phyloP scores from a whole-genome alignment of 345 rosid genomes.

The Hibiscus syriacus region DNA sequence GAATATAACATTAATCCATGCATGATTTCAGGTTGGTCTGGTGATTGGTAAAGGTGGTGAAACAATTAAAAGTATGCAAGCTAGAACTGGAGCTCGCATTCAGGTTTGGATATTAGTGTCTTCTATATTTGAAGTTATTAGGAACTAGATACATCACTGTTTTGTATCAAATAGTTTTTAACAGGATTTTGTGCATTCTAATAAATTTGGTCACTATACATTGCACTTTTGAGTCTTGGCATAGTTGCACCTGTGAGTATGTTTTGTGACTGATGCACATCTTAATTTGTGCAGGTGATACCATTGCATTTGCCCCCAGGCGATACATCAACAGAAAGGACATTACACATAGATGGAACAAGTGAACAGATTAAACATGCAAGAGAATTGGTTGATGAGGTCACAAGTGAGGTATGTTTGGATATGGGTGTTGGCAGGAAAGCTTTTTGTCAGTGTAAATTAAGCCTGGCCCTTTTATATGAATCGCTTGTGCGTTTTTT shows the following conservation, averaged over 20 bases:
- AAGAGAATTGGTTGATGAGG: slow-evolving; percentile 84
- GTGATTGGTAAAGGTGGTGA: slow-evolving; percentile 99
- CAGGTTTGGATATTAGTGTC: slow-evolving; percentile 46
- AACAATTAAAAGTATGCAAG: slow-evolving; percentile 94
- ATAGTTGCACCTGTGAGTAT: not conserved
- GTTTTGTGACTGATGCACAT: not conserved
- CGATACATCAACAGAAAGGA: slow-evolving; percentile 68
- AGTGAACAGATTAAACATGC: slow-evolving; percentile 87
- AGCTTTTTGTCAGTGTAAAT: not conserved
- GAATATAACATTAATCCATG: slow-evolving; percentile 17
- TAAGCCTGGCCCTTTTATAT: not conserved
- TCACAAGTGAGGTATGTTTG: slow-evolving; percentile 88
- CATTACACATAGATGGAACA: slow-evolving; percentile 87
- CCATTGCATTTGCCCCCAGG: slow-evolving; percentile 98
- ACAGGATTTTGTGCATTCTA: not conserved
- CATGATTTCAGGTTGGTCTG: slow-evolving; percentile 77
- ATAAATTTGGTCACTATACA: not conserved
- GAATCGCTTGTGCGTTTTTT: not conserved
- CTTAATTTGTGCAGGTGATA: slow-evolving; percentile 50
- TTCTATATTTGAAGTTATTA: not conserved
- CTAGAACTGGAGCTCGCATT: slow-evolving; percentile 82
- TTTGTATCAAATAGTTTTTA: not conserved
- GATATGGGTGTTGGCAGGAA: slow-evolving; percentile 19
- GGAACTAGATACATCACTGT: not conserved
- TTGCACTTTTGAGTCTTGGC: not conserved